Evolutionary conservation across 2,329 filamentous ascomycete species (phyloP).

Genomic region (Helotiales sp.): DNA sequence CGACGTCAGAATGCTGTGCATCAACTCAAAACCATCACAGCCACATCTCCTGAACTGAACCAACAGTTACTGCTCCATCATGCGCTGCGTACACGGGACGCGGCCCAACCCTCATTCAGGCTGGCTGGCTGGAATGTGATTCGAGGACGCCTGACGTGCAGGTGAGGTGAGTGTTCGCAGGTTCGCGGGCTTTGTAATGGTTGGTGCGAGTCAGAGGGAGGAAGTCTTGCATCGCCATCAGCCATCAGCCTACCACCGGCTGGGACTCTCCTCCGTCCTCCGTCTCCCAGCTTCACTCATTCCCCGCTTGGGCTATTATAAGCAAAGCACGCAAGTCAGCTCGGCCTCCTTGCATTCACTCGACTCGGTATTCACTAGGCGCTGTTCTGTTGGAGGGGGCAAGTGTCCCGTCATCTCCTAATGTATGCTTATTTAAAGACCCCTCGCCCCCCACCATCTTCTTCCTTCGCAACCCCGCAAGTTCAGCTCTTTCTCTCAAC

Average conservation of each 20-base stretch:
- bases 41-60: neutral
- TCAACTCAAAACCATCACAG: neutral
- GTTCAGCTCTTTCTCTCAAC: conserved; percentile 3
- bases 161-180: neutral
- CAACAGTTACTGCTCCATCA: neutral
- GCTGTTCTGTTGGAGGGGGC: conserved; percentile 6
- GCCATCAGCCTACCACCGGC: neutral
- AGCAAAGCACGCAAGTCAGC: conserved; percentile 19
- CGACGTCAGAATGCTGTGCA: conserved; percentile 19
- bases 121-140: neutral
- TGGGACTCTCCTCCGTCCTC: neutral
- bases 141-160: conserved; percentile 16
- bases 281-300: neutral
- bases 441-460: neutral
- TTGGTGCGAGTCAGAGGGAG: neutral
- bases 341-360: neutral
- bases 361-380: neutral
- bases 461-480: conserved; percentile 1
- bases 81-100: neutral
- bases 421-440: conserved; percentile 5
- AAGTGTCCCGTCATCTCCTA: conserved; percentile 4
- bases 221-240: neutral
- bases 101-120: conserved; percentile 3
- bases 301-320: neutral
- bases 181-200: neutral